Conservation (phyloP, 371 early-diverging fungal species). For the Lichtheimia ramosa region DNA sequence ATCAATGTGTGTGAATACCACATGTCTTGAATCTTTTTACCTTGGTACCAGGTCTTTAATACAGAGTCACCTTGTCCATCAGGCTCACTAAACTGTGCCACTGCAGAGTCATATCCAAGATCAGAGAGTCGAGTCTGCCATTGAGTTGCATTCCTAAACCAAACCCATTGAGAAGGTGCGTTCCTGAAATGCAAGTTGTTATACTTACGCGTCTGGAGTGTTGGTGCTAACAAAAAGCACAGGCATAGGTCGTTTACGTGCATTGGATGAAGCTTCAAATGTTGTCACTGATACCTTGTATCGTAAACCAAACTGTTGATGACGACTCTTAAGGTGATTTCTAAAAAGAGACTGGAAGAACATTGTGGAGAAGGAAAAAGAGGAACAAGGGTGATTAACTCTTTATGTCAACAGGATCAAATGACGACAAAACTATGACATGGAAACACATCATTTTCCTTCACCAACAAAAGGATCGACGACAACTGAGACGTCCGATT, state of each 20-base stretch:
- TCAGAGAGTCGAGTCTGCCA: conserved; percentile 32
- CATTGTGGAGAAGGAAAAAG: too few species aligned
- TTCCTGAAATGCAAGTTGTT: neutral
- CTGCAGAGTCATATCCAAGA: conserved; percentile 27
- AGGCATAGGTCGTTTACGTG: conserved; percentile 19
- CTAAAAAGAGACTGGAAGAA: too few species aligned
- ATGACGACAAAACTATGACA: too few species aligned
- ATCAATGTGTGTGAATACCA: neutral
- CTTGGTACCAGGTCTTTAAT: conserved; percentile 25
- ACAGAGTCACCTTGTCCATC: neutral
- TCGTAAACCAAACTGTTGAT: neutral
- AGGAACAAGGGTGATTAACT: too few species aligned
- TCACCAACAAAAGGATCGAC: too few species aligned
- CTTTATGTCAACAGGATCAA: too few species aligned
- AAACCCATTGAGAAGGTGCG: neutral
- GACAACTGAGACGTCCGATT: neutral
- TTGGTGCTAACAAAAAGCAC: conserved; percentile 10
- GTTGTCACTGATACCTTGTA: conserved; percentile 3
- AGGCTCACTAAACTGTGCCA: conserved; percentile 4
- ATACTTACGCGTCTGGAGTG: conserved; percentile 9
- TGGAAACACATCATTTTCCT: too few species aligned
- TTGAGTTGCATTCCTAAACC: neutral
- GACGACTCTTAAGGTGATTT: too few species aligned
- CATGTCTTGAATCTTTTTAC: conserved; percentile 12
- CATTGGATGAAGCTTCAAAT: neutral